Base-by-base conservation (phyloP, 371 early-diverging fungal species). In the Rhizopus delemar region DNA sequence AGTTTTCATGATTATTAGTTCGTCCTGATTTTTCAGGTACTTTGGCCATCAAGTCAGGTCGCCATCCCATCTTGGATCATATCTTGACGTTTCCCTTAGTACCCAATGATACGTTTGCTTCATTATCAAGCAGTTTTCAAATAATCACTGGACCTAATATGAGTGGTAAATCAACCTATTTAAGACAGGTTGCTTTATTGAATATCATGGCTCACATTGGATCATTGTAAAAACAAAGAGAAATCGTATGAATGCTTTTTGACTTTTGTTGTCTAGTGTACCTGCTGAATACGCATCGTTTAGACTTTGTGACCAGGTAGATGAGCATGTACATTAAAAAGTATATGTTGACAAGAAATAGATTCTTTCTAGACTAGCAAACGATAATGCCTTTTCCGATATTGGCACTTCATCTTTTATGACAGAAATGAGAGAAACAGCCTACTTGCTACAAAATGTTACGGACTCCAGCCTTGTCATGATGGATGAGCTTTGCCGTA, bases 71-170 rank as follows among this genome's bases (percentile, higher is more conserved):
- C 13, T 62, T 84, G 28, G 93, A 93, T 56, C 65, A 65, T 4
- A 65, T 87, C 3, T 62, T 74, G 1, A 66, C 61, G 22, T 68
- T 63, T 5, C 61, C 74, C 4, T 86, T 87, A 31, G 83, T 93
- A 0, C 83, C 98, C 0, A 94, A 96, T 61, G 92, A 95, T 60
- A 78, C 86, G 5, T 90, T 83, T 69, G 86, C 87, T 2, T 78
- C 84, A 16, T 65, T 74, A 2, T 81, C 81, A 0, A 77, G 80
- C 15, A 91, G 84, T 15, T 84, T 99, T 57, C 93, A 93, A 43
- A 78, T 98, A 11, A 88, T 99, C 8, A 96, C 95, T 0, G 99
- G 99, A 0, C 94, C 99, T 1, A 99, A 99, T 69, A 99, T 98
- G 99, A 91, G 90, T 53, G 98, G 98, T 12, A 97, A 97, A 69